Evolutionary conservation across 75 land plant species (phyloP), one percentile per base, ranked within the genome.

Genomic region (Cupressus sempervirens): DNA sequence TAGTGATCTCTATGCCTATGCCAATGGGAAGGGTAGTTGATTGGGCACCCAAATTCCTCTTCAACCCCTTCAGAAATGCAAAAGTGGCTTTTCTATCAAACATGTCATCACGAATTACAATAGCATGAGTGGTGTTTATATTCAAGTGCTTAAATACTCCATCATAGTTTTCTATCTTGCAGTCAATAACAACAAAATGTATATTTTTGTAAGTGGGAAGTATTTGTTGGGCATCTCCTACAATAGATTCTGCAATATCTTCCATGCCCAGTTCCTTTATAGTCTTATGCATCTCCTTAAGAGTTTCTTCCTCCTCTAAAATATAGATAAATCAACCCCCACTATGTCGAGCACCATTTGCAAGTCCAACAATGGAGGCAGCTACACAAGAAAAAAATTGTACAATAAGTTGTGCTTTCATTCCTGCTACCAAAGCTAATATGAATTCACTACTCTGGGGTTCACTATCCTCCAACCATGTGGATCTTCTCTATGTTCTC

Each of bases 251-350:
- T 14, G 91, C 86, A 8, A 83, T 82, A 81, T 89, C 88, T 3
- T 84, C 84, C 1, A 91, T 83, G 7, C 91, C 93, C 45, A 87
- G 82, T 26, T 88, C 90, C 84, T 88, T 82, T 82, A 91, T 88
- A 16, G 85, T 85, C 35, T 73, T 83, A 30, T n/a, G 89, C 1
- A 90, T 80, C 82, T 93, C 90, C 40, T 40, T 20, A 40, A 86
- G 83, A 26, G 96, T 79, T 83, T 36, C 85, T 32, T 89, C 89
- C 81, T 93, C 90, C 0, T 87, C 88, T 11, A 93, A 46, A 50
- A 94, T 89, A 89, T 94, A 94, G 18, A 90, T 86, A 0, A 90
- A 88, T 1, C 94, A 92, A 62, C 95, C 94, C 34, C 91, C 92
- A 30, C 94, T 94, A 46, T 94, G 92, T 36, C 86, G 86, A 6